These are phyloP conservation scores for Magnusiomyces paraingens DNA, from an alignment of 1,139 yeast species.

Conservation along the genomic window DNA sequence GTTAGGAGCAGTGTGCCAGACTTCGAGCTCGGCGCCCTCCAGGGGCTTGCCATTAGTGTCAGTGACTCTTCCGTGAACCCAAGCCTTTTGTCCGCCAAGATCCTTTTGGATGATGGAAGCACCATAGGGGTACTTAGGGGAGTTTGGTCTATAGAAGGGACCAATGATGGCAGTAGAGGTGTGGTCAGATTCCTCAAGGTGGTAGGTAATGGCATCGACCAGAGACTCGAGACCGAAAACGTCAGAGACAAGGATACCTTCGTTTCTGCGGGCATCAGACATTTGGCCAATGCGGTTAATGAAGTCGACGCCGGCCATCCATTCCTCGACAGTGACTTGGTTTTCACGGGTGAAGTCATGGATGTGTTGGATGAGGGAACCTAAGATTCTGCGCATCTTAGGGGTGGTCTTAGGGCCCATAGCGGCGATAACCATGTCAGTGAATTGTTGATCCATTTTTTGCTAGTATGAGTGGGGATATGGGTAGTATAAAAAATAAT, in stretches of 20 bases:
- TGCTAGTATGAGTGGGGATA: neutral
- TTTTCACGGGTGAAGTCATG: slow-evolving; percentile 37
- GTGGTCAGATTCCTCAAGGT: slow-evolving; percentile 24
- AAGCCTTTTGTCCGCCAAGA: slow-evolving; percentile 31
- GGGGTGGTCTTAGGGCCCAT: slow-evolving; percentile 34
- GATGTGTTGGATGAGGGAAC: slow-evolving; percentile 34
- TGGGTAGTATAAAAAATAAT: neutral
- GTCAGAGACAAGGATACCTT: slow-evolving; percentile 35
- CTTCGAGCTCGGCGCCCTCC: slow-evolving; percentile 31
- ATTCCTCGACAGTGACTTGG: slow-evolving; percentile 35
- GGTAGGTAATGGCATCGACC: slow-evolving; percentile 33
- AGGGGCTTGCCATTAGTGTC: slow-evolving; percentile 33
- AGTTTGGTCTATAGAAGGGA: slow-evolving; percentile 32
- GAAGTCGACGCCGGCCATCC: slow-evolving; percentile 34
- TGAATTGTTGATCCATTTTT: slow-evolving; percentile 19
- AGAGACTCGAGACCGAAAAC: slow-evolving; percentile 35
- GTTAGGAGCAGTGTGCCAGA: slow-evolving; percentile 39
- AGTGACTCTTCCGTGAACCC: slow-evolving; percentile 29
- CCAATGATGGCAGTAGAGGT: slow-evolving; percentile 34
- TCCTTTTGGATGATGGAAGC: slow-evolving; percentile 33
- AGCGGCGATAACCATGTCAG: slow-evolving; percentile 29
- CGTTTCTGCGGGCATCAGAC: slow-evolving; percentile 33
- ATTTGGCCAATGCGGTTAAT: slow-evolving; percentile 34
- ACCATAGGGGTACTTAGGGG: slow-evolving; percentile 31
- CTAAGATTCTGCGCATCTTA: slow-evolving; percentile 26